Conservation (phyloP, 75 land plant genomes). For the Cunninghamia lanceolata region DNA sequence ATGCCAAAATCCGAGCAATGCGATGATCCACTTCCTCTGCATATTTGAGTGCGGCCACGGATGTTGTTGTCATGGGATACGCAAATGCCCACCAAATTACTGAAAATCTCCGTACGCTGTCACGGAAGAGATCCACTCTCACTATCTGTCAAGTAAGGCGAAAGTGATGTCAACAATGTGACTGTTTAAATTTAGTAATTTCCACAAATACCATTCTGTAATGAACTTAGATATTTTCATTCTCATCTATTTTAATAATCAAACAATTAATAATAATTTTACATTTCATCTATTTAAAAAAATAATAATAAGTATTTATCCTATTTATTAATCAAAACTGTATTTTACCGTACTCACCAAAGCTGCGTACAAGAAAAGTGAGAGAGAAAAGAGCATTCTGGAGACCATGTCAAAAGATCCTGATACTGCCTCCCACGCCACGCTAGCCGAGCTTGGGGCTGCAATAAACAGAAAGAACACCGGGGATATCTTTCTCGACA, state of each 20-base stretch:
- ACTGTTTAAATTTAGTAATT: too few relatives aligned
- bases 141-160: background rate
- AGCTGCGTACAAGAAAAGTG: background rate
- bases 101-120: conserved; percentile 15
- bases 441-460: conserved; percentile 48
- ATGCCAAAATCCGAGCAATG: conserved; percentile 19
- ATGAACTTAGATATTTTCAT: too few relatives aligned
- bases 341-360: too few relatives aligned
- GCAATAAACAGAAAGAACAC: conserved; percentile 52
- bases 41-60: conserved; percentile 14
- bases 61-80: conserved; percentile 31
- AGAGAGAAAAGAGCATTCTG: conserved; percentile 57
- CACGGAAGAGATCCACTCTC: too few relatives aligned
- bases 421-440: conserved; percentile 66
- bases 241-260: too few relatives aligned
- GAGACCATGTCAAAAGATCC: conserved; percentile 59
- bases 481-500: conserved; percentile 79
- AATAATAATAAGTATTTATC: too few relatives aligned
- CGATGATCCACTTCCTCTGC: background rate
- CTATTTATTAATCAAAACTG: too few relatives aligned
- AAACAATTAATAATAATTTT: too few relatives aligned
- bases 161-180: background rate
- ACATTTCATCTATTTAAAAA: too few relatives aligned
- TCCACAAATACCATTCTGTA: too few relatives aligned
- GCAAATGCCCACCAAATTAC: conserved; percentile 1